Evolutionary conservation across 108 stramenopile genomes (phyloP).

Genomic region (Aurantiochytrium sp.): DNA sequence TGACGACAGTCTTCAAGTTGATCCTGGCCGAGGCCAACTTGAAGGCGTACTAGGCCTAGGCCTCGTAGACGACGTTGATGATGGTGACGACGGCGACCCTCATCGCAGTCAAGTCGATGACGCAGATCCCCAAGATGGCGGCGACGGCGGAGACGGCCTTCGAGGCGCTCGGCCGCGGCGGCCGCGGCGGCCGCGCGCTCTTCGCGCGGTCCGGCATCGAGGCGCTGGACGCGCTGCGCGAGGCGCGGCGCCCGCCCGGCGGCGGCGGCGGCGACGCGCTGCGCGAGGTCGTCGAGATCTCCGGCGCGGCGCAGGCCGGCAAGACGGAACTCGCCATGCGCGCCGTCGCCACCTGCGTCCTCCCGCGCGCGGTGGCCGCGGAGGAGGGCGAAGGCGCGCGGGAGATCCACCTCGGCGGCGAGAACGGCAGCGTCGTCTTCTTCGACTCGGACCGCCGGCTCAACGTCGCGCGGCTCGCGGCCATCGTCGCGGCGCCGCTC

Average conservation of each 20-base stretch:
- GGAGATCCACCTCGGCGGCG: not conserved
- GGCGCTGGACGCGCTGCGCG: not conserved
- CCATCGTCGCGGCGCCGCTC: not conserved
- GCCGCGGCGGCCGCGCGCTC: not conserved
- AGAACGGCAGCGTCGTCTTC: not conserved
- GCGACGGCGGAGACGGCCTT: no score
- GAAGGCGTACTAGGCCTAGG: no score
- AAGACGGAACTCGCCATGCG: not conserved
- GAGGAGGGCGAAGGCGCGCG: not conserved
- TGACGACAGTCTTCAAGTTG: no score
- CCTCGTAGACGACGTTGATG: no score
- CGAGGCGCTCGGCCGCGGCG: not conserved
- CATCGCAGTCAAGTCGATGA: no score
- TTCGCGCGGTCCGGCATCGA: not conserved
- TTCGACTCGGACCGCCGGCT: not conserved
- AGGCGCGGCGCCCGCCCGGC: not conserved
- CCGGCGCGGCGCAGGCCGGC: not conserved
- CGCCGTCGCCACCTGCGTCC: not conserved
- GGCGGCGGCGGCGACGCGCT: not conserved
- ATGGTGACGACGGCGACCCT: no score
- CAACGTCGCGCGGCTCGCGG: not conserved
- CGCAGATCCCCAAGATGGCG: no score
- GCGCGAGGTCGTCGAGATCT: not conserved
- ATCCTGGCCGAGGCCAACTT: no score
- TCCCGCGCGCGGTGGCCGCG: not conserved